phyloP scores from a whole-genome alignment of 1,284 basidiomycete species.

The Singerocomus inundabilis region DNA sequence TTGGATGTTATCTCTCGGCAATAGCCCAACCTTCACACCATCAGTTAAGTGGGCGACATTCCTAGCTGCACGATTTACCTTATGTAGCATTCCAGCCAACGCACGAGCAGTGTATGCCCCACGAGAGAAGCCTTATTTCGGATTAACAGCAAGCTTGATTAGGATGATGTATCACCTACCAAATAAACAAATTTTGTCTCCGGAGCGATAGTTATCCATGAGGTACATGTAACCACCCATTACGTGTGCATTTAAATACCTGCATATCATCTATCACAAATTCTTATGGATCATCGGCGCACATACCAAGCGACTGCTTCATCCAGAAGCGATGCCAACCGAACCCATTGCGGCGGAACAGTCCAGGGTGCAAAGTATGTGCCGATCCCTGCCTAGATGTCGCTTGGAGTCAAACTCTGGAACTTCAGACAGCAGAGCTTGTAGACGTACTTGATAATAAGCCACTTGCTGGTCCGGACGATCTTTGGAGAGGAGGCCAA shows the following conservation, averaged over 20 bases:
- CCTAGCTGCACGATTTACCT: slow-evolving; percentile 28
- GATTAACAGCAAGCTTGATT: neutral
- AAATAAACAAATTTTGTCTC: slow-evolving; percentile 64
- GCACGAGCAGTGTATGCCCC: slow-evolving; percentile 78
- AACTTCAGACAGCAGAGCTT: neutral
- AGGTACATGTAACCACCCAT: slow-evolving; percentile 64
- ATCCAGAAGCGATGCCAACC: slow-evolving; percentile 53
- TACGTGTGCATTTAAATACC: slow-evolving; percentile 63
- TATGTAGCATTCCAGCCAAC: slow-evolving; percentile 62
- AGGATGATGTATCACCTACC: slow-evolving; percentile 36
- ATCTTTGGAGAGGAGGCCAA: slow-evolving; percentile 59
- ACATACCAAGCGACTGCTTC: slow-evolving; percentile 59
- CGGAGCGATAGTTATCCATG: slow-evolving; percentile 60
- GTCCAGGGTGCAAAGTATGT: slow-evolving; percentile 58
- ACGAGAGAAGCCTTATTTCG: slow-evolving; percentile 60
- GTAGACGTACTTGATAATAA: slow-evolving; percentile 60
- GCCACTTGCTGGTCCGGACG: slow-evolving; percentile 52
- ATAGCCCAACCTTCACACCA: slow-evolving; percentile 49
- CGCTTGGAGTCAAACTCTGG: neutral
- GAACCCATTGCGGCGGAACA: slow-evolving; percentile 49
- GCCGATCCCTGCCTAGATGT: slow-evolving; percentile 56
- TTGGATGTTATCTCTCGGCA: slow-evolving; percentile 56
- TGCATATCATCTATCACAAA: slow-evolving; percentile 20
- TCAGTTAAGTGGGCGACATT: neutral
- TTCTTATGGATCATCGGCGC: neutral